phyloP scores from a whole-genome alignment of 371 early-diverging fungal genomes.

The Sanchytrium tribonematis region DNA sequence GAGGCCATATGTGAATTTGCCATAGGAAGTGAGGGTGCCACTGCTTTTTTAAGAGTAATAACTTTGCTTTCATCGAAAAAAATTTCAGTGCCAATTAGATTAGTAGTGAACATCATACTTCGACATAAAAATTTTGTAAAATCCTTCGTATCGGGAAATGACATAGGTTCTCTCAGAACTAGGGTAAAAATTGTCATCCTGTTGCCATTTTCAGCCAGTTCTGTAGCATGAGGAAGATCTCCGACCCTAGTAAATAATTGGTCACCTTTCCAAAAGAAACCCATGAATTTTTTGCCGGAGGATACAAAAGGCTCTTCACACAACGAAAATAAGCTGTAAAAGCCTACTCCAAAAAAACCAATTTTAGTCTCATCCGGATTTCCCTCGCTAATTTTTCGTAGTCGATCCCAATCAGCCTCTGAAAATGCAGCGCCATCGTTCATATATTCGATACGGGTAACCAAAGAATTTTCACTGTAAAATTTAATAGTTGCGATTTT shows the following conservation, averaged over 20 bases:
- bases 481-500: not conserved
- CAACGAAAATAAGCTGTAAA: constrained; percentile 4
- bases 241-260: constrained; percentile 39
- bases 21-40: not conserved
- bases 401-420: constrained; percentile 49
- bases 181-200: constrained; percentile 41
- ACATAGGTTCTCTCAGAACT: constrained; percentile 43
- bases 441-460: constrained; percentile 28
- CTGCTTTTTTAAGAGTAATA: constrained; percentile 1
- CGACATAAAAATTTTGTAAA: constrained; percentile 48
- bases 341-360: constrained; percentile 6
- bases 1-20: constrained; percentile 1
- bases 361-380: constrained; percentile 28
- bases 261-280: constrained; percentile 65
- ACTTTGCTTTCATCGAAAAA: not conserved
- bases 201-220: constrained; percentile 10
- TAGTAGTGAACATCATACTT: constrained; percentile 29
- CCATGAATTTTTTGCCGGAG: constrained; percentile 36
- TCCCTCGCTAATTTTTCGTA: constrained; percentile 65
- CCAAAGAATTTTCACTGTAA: constrained; percentile 5
- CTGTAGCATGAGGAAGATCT: not conserved
- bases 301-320: constrained; percentile 3
- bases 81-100: constrained; percentile 15
- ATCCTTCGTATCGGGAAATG: constrained; percentile 32
- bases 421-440: constrained; percentile 60